Percentiles rank a stretch among this genome's conserved stretches.
Evolutionary conservation across 176 grass and related monocot genomes (phyloP).

Genomic region (Rhynchospora tenuis): DNA sequence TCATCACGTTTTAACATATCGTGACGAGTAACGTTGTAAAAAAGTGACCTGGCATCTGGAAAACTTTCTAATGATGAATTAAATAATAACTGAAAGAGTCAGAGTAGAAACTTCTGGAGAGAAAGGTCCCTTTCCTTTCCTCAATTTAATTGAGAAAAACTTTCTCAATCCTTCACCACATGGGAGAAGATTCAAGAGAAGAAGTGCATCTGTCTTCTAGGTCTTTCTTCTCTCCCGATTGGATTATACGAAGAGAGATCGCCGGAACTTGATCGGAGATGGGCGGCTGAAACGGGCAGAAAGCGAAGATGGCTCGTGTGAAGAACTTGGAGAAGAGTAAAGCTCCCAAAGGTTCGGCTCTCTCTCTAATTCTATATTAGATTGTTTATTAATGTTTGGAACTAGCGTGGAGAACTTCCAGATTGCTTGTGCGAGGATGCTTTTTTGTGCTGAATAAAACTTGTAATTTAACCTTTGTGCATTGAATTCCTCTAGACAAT

Average conservation of each 20-base stretch:
- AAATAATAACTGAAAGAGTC: not conserved
- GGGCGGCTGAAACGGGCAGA: constrained; percentile 50
- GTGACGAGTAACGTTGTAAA: not conserved
- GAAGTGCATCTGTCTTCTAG: not conserved
- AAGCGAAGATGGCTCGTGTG: constrained; percentile 43
- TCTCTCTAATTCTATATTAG: not conserved
- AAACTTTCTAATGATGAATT: not conserved
- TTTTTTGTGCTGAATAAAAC: not conserved
- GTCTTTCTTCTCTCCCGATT: not conserved
- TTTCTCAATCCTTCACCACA: not conserved
- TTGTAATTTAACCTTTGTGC: not conserved
- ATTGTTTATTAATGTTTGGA: not conserved
- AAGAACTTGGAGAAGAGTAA: constrained; percentile 51
- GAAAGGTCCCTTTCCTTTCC: not conserved
- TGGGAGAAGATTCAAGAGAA: not conserved
- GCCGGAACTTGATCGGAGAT: constrained; percentile 22
- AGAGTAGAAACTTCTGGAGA: constrained; percentile 10
- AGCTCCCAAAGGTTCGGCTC: constrained; percentile 29
- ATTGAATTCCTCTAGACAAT: not conserved
- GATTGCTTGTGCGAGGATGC: not conserved
- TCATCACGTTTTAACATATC: not conserved
- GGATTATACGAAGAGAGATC: not conserved
- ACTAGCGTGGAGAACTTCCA: no score
- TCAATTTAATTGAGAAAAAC: no score
- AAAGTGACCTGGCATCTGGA: not conserved